Percentiles rank a stretch among this genome's conserved stretches.
Conservation (phyloP, 2,329 filamentous ascomycete genomes). For the Colletotrichum coccodes region DNA sequence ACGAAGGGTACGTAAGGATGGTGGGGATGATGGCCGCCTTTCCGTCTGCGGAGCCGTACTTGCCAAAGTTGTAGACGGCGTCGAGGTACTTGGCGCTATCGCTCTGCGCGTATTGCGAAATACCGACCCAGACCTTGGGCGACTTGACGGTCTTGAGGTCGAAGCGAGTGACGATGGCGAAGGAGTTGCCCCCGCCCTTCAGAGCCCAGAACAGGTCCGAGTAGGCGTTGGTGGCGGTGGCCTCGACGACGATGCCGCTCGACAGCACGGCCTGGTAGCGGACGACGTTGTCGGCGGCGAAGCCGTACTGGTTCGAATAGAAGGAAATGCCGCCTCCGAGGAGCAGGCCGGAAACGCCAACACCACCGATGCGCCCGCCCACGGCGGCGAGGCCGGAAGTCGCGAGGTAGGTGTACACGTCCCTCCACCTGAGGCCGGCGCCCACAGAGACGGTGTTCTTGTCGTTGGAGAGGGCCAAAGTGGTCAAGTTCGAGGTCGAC, state of each 20-base stretch:
- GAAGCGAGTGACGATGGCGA: slow-evolving; percentile 48
- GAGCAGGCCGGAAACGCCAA: slow-evolving; percentile 42
- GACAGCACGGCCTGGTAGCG: slow-evolving; percentile 55
- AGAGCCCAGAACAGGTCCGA: slow-evolving; percentile 47
- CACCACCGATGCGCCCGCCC: slow-evolving; percentile 40
- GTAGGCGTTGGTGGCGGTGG: slow-evolving; percentile 43
- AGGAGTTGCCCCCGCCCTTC: slow-evolving; percentile 48
- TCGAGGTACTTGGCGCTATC: slow-evolving; percentile 30
- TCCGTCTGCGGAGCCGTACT: slow-evolving; percentile 23
- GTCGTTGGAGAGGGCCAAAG: slow-evolving; percentile 42
- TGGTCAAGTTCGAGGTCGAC: slow-evolving; percentile 46
- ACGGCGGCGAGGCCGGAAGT: slow-evolving; percentile 37
- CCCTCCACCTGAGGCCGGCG: slow-evolving; percentile 42
- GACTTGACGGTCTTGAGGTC: slow-evolving; percentile 36
- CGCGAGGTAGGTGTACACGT: slow-evolving; percentile 41
- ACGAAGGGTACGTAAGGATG: slow-evolving; percentile 29
- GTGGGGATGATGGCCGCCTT: slow-evolving; percentile 35
- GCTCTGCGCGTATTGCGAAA: slow-evolving; percentile 21
- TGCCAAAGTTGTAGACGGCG: slow-evolving; percentile 35
- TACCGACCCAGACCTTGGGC: slow-evolving; percentile 26
- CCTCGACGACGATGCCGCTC: slow-evolving; percentile 49
- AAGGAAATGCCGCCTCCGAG: slow-evolving; percentile 47
- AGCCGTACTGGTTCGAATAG: slow-evolving; percentile 41
- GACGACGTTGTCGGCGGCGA: slow-evolving; percentile 40
- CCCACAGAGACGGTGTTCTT: slow-evolving; percentile 42